phyloP scores from a whole-genome alignment of 331 rosid genomes.

The Arachis monticola region DNA sequence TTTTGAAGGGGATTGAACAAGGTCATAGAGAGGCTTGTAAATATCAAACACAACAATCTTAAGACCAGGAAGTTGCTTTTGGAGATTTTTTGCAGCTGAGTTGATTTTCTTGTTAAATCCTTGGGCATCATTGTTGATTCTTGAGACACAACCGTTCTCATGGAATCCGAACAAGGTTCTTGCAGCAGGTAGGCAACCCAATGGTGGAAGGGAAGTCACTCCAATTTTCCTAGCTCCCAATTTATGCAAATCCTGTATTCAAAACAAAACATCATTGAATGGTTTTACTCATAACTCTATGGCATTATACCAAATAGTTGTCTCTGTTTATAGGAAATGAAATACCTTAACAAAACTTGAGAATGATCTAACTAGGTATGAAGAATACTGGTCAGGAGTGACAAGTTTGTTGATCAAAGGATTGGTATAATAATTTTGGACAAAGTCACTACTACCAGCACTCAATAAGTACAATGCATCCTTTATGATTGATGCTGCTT shows the following conservation, averaged over 20 bases:
- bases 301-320: not conserved
- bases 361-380: slow-evolving; percentile 58
- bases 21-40: slow-evolving; percentile 63
- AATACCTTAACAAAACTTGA: slow-evolving; percentile 63
- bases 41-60: slow-evolving; percentile 69
- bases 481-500: slow-evolving; percentile 67
- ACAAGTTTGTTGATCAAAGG: slow-evolving; percentile 59
- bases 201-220: slow-evolving; percentile 84
- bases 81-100: slow-evolving; percentile 62
- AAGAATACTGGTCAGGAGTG: slow-evolving; percentile 68
- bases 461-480: slow-evolving; percentile 69
- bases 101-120: slow-evolving; percentile 70
- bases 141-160: slow-evolving; percentile 62
- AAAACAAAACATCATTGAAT: slow-evolving; percentile 24
- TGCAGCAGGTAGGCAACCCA: slow-evolving; percentile 82
- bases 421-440: slow-evolving; percentile 83
- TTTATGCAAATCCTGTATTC: slow-evolving; percentile 59
- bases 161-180: slow-evolving; percentile 63
- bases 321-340: not conserved
- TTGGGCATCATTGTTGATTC: slow-evolving; percentile 67
- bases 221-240: slow-evolving; percentile 84
- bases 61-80: slow-evolving; percentile 72
- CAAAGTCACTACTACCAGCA: slow-evolving; percentile 79
- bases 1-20: slow-evolving; percentile 63
- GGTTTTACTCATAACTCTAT: not conserved